A percentile compares a stretch with the other conserved stretches of the same genome.
These are phyloP conservation scores for Hordeum marinum DNA, from an alignment of 176 grass and related monocot genomes.

Conservation along the genomic window DNA sequence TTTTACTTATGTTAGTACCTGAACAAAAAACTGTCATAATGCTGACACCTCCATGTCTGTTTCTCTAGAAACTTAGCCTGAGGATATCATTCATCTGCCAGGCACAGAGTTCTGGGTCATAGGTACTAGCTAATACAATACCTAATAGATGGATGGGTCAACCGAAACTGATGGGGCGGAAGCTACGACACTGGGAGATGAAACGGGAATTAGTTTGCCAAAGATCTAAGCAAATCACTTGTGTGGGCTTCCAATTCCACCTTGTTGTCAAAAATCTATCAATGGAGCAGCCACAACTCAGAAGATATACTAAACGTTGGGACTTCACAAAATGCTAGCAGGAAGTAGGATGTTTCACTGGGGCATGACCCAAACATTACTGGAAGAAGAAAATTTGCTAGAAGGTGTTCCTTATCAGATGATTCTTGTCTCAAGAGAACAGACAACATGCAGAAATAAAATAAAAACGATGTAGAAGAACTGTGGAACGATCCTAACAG, in stretches of 20 bases:
- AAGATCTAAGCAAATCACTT: background rate
- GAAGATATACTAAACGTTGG: background rate
- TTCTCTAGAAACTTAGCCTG: background rate
- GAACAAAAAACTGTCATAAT: conserved; percentile 7
- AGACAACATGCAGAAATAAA: background rate
- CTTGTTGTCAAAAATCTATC: background rate
- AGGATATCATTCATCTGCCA: background rate
- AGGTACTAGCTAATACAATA: background rate
- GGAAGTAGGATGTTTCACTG: background rate
- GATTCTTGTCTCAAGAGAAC: background rate
- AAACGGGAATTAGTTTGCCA: background rate
- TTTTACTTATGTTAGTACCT: conserved; percentile 1
- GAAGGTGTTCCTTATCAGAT: background rate
- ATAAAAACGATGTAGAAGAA: background rate
- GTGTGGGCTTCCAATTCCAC: background rate
- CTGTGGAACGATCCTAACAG: too few relatives aligned
- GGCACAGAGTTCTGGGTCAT: background rate
- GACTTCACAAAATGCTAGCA: background rate
- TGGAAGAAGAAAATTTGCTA: background rate
- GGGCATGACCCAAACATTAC: background rate
- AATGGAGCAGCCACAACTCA: background rate
- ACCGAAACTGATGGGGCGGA: background rate
- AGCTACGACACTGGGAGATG: background rate
- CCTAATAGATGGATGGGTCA: background rate
- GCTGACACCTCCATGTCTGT: background rate